Evolutionary conservation across 2,329 filamentous ascomycete species (phyloP), one percentile per base, ranked within the genome.

Genomic region (Cladophialophora yegresii): DNA sequence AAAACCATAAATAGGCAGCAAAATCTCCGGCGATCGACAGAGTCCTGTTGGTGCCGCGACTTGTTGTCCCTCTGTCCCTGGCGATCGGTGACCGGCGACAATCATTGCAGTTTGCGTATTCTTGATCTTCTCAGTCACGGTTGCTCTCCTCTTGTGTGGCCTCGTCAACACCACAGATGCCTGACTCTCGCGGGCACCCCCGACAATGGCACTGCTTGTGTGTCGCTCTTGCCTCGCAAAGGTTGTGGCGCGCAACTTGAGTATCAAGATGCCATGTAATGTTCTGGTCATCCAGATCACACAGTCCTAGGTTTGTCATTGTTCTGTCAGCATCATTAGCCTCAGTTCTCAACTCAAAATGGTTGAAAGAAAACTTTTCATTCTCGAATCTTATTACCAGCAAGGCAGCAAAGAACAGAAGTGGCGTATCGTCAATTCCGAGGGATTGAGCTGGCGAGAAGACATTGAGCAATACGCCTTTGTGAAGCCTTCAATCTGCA

Each of bases 321-420:
- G 36, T 43, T 36, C 26, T n/a, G 26, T 12, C 32, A 16, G 47
- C 50, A 59, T 55, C 36, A 6, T 32, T 33, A 16, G 33, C 22
- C n/a, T 8, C 26, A 33, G 36, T 7, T 9, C n/a, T 8, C 26
- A 33, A 40, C 4, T 9, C 36, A 62, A 28, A 7, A 67, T 67
- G 65, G 20, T 40, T 40, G 65, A 67, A 56, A 33, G 65, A 56
- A 57, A 62, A 36, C 62, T 67, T 22, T 40, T 67, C 23, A 56
- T 67, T 30, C 61, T 67, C 36, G 65, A 67, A 28, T 62, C 65
- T 16, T 64, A 62, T 51, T 60, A 53, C 16, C 12, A 43, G n/a
- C 28, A 54, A 28, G 51, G 58, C n/a, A 58, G 28, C n/a, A 51
- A 54, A 12, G 32, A 47, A 26, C 53, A 64, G 43, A 4, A 30